These are phyloP conservation scores for Volvariella volvacea DNA, from an alignment of 1,284 basidiomycete genomes.

Conservation along the genomic window DNA sequence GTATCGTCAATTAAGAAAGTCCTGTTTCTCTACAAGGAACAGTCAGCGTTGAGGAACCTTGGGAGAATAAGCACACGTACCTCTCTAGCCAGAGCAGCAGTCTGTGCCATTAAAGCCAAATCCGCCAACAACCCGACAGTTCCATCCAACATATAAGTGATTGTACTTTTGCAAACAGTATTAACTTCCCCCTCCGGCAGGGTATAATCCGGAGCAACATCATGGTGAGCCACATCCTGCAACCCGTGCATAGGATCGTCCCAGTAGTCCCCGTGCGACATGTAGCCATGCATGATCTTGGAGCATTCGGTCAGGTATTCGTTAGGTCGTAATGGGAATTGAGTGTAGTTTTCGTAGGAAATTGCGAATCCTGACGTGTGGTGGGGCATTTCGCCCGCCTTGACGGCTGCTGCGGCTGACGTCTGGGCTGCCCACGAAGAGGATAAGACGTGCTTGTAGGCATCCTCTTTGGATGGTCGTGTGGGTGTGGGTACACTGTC, in stretches of 20 bases:
- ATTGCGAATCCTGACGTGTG: constrained; percentile 29
- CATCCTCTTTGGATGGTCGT: too few relatives aligned
- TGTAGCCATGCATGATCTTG: constrained; percentile 38
- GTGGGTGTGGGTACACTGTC: too few relatives aligned
- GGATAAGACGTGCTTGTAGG: not conserved
- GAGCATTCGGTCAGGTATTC: constrained; percentile 53
- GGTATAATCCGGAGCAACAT: constrained; percentile 26
- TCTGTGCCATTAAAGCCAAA: constrained; percentile 58
- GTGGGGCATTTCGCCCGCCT: constrained; percentile 15
- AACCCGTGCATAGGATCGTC: constrained; percentile 17
- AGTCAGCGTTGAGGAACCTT: not conserved
- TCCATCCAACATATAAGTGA: constrained; percentile 67
- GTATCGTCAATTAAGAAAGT: constrained; percentile 51
- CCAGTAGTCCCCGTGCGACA: constrained; percentile 55
- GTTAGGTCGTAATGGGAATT: constrained; percentile 47
- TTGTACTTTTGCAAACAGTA: constrained; percentile 47
- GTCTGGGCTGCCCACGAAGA: constrained; percentile 8
- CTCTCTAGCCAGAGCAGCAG: constrained; percentile 57
- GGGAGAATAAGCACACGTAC: constrained; percentile 24
- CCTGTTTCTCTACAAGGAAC: constrained; percentile 32
- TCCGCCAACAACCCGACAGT: constrained; percentile 57
- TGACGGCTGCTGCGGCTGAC: constrained; percentile 8
- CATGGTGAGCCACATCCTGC: constrained; percentile 42
- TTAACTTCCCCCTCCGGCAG: constrained; percentile 23
- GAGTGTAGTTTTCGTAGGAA: constrained; percentile 53